These are phyloP conservation scores for Ophiostoma triangulosporum DNA, from an alignment of 2,329 filamentous ascomycete genomes.

Conservation along the genomic window DNA sequence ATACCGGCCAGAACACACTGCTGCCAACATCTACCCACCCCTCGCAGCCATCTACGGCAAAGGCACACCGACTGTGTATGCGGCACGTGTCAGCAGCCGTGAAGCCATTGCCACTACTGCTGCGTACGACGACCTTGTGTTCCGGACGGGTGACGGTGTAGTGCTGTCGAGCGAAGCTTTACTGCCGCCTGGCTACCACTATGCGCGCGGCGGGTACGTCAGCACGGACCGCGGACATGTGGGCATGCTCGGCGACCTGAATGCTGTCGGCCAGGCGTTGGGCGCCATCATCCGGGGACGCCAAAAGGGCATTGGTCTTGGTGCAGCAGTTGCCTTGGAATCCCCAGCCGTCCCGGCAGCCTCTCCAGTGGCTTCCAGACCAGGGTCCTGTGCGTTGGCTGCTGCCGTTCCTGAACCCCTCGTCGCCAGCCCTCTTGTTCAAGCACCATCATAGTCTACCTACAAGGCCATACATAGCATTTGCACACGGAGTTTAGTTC, in stretches of 20 bases:
- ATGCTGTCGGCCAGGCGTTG: constrained; percentile 64
- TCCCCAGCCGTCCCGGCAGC: background rate
- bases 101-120: constrained; percentile 65
- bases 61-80: constrained; percentile 71
- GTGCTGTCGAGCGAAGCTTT: constrained; percentile 76
- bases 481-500: background rate
- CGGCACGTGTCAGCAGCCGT: constrained; percentile 56
- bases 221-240: constrained; percentile 78
- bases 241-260: constrained; percentile 71
- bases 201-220: constrained; percentile 60
- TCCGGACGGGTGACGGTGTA: constrained; percentile 79
- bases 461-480: background rate
- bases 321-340: constrained; percentile 16
- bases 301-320: constrained; percentile 58
- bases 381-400: background rate
- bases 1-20: constrained; percentile 44
- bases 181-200: constrained; percentile 65
- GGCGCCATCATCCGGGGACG: constrained; percentile 54
- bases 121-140: constrained; percentile 75
- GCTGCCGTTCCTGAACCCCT: background rate
- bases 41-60: constrained; percentile 77
- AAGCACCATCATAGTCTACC: background rate
- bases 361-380: background rate
- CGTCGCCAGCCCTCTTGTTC: background rate
- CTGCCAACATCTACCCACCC: constrained; percentile 66